Base-by-base conservation (phyloP, 2,329 filamentous ascomycete species). In the Trichoderma sp. region DNA sequence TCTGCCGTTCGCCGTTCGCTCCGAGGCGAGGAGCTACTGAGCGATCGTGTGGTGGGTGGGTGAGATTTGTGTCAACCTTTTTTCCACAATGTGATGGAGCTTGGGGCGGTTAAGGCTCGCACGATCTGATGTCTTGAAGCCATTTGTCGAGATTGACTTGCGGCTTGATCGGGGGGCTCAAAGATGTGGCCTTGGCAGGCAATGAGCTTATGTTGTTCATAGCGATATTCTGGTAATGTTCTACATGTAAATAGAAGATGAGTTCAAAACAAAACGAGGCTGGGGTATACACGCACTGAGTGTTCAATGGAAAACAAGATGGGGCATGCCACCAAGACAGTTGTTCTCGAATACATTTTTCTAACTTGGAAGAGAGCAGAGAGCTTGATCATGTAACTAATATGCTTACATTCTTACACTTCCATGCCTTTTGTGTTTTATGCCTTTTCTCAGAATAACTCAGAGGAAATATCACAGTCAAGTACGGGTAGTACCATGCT, bases 1-100 rank as follows among this genome's bases (percentile, higher is more conserved):
- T 51, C 57, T 36, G 30, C 57, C n/a, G 39, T 43, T 43, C 15
- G 39, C 39, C 57, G 57, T 28, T 70, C 67, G 64, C 64, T 67
- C 64, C 51, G 64, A 57, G 32, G 8, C 64, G 64, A 67, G 21
- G 21, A 30, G 62, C 57, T 21, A 15, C 24, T 6, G 30, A 34
- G 60, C 60, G 24, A 39, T 47, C 36, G 26, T 39, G 12, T 24
- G 51, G 21, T 60, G 51, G 32, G 32, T 39, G 24, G 64, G 32
- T 57, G 32, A 57, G 47, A 67, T 67, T 66, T 67, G 21, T 34
- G 32, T 26, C 32, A 39, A 18, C 18, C 6, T 57, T 21, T 26
- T 39, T 66, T 34, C 14, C 11, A 21, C 47, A 14, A 56, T 18
- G 30, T 34, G 57, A 34, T n/a, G 6, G 11, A 57, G 32, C 47